A percentile compares a stretch with the other conserved stretches of the same genome.
These are phyloP conservation scores for Botryococcus braunii DNA, from an alignment of 163 green algal genomes.

Conservation along the genomic window DNA sequence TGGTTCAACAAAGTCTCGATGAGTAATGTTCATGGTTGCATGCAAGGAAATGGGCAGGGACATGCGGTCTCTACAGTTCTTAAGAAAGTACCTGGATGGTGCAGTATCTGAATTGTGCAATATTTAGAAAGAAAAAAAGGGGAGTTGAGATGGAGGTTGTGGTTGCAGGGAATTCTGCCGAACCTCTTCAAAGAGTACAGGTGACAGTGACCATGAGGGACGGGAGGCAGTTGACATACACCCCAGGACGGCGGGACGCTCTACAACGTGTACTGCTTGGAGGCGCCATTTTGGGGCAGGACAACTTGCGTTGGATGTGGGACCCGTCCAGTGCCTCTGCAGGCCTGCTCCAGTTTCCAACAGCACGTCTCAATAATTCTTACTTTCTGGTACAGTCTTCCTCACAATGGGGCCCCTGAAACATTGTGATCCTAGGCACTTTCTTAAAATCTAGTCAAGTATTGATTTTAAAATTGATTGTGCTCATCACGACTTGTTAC, in stretches of 20 bases:
- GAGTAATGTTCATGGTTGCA: no score
- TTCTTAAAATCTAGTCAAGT: not conserved
- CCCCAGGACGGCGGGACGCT: not conserved
- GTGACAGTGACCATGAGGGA: not conserved
- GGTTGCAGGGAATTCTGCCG: no score
- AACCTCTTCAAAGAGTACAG: no score
- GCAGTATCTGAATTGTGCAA: no score
- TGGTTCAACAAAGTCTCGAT: no score
- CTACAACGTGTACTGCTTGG: conserved; percentile 5
- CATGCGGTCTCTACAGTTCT: no score
- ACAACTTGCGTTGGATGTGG: conserved; percentile 8
- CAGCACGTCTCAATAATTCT: conserved; percentile 29
- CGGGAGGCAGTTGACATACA: not conserved
- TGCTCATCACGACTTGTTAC: not conserved
- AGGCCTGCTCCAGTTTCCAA: conserved; percentile 36
- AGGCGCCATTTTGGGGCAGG: not conserved
- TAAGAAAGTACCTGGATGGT: no score
- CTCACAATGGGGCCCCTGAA: not conserved
- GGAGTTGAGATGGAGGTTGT: no score
- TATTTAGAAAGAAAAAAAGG: no score
- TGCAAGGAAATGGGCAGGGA: no score
- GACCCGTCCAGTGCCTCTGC: conserved; percentile 6
- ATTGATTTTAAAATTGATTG: not conserved
- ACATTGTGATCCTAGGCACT: not conserved
- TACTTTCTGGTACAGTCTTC: conserved; percentile 30